These are phyloP conservation scores for Dryas drummondii DNA, from an alignment of 306 rosid species.

Conservation along the genomic window DNA sequence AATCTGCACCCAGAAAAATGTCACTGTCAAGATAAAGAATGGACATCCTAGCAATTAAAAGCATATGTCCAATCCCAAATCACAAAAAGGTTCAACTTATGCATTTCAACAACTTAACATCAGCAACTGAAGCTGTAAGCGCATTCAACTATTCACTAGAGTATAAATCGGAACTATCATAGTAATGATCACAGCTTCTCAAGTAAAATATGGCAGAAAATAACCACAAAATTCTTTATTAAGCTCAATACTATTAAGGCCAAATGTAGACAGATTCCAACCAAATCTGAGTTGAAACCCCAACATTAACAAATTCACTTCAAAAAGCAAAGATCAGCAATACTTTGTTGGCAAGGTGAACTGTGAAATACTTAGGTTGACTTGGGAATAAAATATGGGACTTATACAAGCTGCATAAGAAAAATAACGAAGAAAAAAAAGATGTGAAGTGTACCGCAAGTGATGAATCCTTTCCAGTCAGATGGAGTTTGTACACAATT, in stretches of 20 bases:
- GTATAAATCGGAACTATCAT: neutral
- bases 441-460: conserved; percentile 60
- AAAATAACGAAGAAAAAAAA: neutral
- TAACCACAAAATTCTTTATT: neutral
- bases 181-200: neutral
- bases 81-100: neutral
- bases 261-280: neutral
- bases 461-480: conserved; percentile 68
- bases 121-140: neutral
- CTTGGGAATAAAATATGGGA: neutral
- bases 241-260: neutral
- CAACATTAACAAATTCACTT: neutral
- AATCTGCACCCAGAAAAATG: conserved; percentile 40
- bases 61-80: neutral
- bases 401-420: neutral
- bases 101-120: neutral
- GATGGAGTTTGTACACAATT: conserved; percentile 81
- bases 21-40: conserved; percentile 25
- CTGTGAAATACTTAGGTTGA: neutral
- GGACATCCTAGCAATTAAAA: neutral
- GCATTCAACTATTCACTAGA: neutral
- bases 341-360: neutral
- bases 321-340: neutral
- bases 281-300: neutral
- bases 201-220: neutral